These are phyloP conservation scores for Venturia aucupariae DNA, from an alignment of 2,329 filamentous ascomycete genomes.

Conservation along the genomic window DNA sequence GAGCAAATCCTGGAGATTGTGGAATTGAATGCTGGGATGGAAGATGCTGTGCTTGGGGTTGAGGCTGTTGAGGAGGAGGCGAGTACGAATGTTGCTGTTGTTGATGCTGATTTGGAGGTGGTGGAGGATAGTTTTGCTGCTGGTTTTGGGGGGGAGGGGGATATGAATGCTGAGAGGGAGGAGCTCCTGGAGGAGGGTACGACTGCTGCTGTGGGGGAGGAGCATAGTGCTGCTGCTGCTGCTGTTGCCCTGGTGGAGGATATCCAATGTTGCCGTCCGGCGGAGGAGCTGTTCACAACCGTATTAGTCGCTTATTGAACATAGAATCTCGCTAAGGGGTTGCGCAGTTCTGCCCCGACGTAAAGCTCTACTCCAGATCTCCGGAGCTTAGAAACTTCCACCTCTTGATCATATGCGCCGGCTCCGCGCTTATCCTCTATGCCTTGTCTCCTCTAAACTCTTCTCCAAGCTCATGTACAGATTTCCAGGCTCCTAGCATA, in stretches of 20 bases:
- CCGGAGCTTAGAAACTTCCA: not conserved
- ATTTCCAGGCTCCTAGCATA: not conserved
- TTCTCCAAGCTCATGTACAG: not conserved
- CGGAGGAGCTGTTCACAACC: not conserved
- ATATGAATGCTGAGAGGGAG: slow-evolving; percentile 17
- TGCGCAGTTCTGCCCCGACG: not conserved
- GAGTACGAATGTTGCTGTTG: slow-evolving; percentile 24
- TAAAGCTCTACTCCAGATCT: not conserved
- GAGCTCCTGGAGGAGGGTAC: slow-evolving; percentile 12
- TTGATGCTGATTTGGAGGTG: slow-evolving; percentile 18
- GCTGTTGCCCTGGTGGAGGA: slow-evolving; percentile 7
- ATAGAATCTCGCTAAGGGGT: not conserved
- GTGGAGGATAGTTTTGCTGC: slow-evolving; percentile 19
- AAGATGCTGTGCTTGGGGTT: slow-evolving; percentile 5
- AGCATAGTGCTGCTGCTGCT: slow-evolving; percentile 17
- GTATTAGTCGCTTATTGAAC: not conserved
- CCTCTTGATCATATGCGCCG: not conserved
- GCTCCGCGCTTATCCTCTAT: not conserved
- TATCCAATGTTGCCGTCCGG: slow-evolving; percentile 3
- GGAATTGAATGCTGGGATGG: slow-evolving; percentile 6
- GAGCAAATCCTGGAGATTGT: slow-evolving; percentile 12
- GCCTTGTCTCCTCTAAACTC: not conserved
- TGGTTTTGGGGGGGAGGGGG: slow-evolving; percentile 20
- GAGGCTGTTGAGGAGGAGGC: slow-evolving; percentile 21
- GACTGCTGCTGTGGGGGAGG: slow-evolving; percentile 10